Evolutionary conservation across 2,329 filamentous ascomycete genomes (phyloP).

Genomic region (Colletotrichum chlorophyti): DNA sequence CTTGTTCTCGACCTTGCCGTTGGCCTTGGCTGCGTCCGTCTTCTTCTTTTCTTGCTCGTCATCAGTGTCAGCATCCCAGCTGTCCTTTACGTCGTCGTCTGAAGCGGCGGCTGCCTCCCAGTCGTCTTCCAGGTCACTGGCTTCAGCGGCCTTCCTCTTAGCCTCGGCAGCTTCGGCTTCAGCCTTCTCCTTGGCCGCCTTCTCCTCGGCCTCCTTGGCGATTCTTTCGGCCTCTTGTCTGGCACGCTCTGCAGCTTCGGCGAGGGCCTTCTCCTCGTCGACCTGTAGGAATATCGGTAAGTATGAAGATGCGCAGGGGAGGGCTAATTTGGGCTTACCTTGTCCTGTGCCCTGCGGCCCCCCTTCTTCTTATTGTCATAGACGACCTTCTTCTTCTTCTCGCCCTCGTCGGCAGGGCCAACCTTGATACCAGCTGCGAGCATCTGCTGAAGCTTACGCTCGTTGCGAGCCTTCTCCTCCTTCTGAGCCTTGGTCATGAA

Average conservation of each 20-base stretch:
- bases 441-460: conserved; percentile 86
- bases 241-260: conserved; percentile 79
- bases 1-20: conserved; percentile 34
- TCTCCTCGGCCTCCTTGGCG: conserved; percentile 67
- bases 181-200: conserved; percentile 63
- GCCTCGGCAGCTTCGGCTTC: conserved; percentile 62
- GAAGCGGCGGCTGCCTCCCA: conserved; percentile 88
- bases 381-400: conserved; percentile 78
- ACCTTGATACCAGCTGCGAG: conserved; percentile 78
- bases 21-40: conserved; percentile 35
- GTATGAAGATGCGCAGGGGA: background rate
- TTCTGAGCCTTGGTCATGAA: conserved; percentile 87
- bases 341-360: conserved; percentile 60
- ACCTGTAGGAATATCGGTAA: conserved; percentile 46
- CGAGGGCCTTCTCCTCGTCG: conserved; percentile 80
- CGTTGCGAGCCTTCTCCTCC: conserved; percentile 80
- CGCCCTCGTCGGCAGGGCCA: conserved; percentile 61
- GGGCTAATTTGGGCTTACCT: conserved; percentile 50
- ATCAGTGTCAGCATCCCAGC: conserved; percentile 88
- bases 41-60: conserved; percentile 64
- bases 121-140: conserved; percentile 76
- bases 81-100: conserved; percentile 83
- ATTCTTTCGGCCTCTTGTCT: conserved; percentile 71
- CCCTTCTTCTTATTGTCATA: conserved; percentile 78
- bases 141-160: conserved; percentile 57